Percentiles rank a stretch among this genome's conserved stretches.
phyloP scores from a whole-genome alignment of 75 land plant genomes.

The Pinus albicaulis region DNA sequence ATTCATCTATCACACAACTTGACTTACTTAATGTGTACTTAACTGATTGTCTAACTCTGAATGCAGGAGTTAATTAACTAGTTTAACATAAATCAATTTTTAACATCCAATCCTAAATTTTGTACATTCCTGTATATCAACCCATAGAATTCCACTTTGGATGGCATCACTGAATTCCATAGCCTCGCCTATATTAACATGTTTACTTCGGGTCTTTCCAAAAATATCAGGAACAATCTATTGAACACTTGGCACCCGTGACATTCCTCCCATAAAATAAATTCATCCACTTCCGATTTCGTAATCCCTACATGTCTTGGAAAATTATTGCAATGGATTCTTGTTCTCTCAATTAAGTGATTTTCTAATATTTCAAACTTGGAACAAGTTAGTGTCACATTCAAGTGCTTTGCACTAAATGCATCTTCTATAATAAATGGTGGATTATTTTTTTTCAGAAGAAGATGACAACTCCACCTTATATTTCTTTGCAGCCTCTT shows the following conservation, averaged over 20 bases:
- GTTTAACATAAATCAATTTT: no score
- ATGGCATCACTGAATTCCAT: conserved; percentile 22
- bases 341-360: conserved; percentile 13
- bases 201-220: conserved; percentile 18
- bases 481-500: conserved; percentile 14
- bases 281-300: conserved; percentile 12
- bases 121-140: no score
- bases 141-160: conserved; percentile 20
- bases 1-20: no score
- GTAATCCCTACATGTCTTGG: conserved; percentile 14
- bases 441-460: conserved; percentile 15
- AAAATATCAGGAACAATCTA: conserved; percentile 9
- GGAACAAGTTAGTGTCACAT: conserved; percentile 14
- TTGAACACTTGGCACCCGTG: conserved; percentile 21
- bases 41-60: no score
- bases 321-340: conserved; percentile 17
- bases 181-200: conserved; percentile 18
- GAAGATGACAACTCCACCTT: conserved; percentile 20
- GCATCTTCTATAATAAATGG: no score
- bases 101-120: no score
- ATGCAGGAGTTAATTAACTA: no score
- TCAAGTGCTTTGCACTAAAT: conserved; percentile 27
- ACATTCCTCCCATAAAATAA: no score
- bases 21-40: no score
- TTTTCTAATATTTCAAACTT: conserved; percentile 10